These are phyloP conservation scores for Tetrapisispora iriomotensis DNA, from an alignment of 805 yeast genomes.

Conservation along the genomic window DNA sequence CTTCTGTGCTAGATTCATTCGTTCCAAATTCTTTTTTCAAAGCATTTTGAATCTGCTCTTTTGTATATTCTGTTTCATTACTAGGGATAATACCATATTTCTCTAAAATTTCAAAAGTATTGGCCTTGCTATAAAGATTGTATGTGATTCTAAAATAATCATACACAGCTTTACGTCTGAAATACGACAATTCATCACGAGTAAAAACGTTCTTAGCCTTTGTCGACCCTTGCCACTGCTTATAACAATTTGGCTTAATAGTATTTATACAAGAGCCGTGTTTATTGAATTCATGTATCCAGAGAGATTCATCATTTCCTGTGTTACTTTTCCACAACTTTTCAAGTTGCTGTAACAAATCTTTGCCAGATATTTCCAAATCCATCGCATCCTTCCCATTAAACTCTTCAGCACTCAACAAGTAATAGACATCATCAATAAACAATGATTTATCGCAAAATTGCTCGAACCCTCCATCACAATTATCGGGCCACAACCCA, in stretches of 20 bases:
- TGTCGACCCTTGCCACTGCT: slow-evolving; percentile 19
- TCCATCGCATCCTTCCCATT: slow-evolving; percentile 6
- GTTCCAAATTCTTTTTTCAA: slow-evolving; percentile 40
- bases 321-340: slow-evolving; percentile 64
- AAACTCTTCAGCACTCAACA: slow-evolving; percentile 31
- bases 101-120: slow-evolving; percentile 59
- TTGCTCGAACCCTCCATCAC: slow-evolving; percentile 74
- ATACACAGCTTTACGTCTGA: slow-evolving; percentile 37
- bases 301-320: slow-evolving; percentile 57
- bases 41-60: slow-evolving; percentile 44
- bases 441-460: slow-evolving; percentile 59
- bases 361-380: slow-evolving; percentile 35
- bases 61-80: slow-evolving; percentile 43
- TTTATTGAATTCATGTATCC: slow-evolving; percentile 91
- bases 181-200: slow-evolving; percentile 4
- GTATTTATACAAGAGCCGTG: slow-evolving; percentile 91
- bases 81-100: slow-evolving; percentile 67
- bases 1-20: slow-evolving; percentile 48
- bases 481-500: slow-evolving; percentile 84
- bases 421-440: slow-evolving; percentile 39
- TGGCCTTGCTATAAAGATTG: slow-evolving; percentile 44
- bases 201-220: not conserved
- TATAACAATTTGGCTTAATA: slow-evolving; percentile 62
- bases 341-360: slow-evolving; percentile 48
- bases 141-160: slow-evolving; percentile 62